Percentiles rank a stretch among this genome's conserved stretches.
Evolutionary conservation across 2,329 filamentous ascomycete genomes (phyloP).

Genomic region (Colletotrichum higginsianum): DNA sequence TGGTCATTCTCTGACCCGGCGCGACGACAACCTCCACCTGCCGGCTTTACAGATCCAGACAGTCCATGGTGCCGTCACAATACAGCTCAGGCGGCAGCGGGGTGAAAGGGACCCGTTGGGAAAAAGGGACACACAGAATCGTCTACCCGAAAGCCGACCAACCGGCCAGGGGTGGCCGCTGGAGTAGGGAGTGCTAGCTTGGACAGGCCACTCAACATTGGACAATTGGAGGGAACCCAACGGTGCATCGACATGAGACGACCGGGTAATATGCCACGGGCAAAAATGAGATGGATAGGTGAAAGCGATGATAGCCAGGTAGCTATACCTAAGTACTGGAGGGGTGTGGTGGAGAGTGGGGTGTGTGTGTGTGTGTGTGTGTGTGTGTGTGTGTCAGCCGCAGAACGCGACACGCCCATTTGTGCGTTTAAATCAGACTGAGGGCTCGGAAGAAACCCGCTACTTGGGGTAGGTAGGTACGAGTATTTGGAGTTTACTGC

Average conservation of each 20-base stretch:
- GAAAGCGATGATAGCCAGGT: slow-evolving; percentile 14
- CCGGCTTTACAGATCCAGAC: slow-evolving; percentile 18
- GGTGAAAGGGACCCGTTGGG: slow-evolving; percentile 33
- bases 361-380: not conserved
- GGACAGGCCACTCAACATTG: slow-evolving; percentile 1
- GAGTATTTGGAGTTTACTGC: slow-evolving; percentile 12
- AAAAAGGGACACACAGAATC: slow-evolving; percentile 36
- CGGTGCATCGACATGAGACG: slow-evolving; percentile 32
- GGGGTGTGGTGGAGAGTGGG: slow-evolving; percentile 7
- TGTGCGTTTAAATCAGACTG: slow-evolving; percentile 43
- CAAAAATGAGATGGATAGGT: not conserved
- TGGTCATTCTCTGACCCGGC: not conserved
- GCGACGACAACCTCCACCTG: slow-evolving; percentile 10
- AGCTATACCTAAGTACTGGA: not conserved
- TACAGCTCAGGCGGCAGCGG: slow-evolving; percentile 31
- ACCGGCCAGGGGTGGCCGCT: slow-evolving; percentile 25
- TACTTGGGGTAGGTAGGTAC: slow-evolving; percentile 15
- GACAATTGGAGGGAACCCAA: slow-evolving; percentile 24
- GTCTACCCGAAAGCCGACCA: slow-evolving; percentile 11
- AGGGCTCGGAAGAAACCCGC: slow-evolving; percentile 13
- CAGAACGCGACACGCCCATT: slow-evolving; percentile 40
- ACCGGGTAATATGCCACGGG: slow-evolving; percentile 25
- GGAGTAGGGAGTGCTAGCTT: slow-evolving; percentile 5
- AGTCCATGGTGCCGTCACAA: slow-evolving; percentile 37
- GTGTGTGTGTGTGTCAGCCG: not conserved